Evolutionary conservation across 1,284 basidiomycete genomes (phyloP).

Genomic region (Ceratobasidium sp.): DNA sequence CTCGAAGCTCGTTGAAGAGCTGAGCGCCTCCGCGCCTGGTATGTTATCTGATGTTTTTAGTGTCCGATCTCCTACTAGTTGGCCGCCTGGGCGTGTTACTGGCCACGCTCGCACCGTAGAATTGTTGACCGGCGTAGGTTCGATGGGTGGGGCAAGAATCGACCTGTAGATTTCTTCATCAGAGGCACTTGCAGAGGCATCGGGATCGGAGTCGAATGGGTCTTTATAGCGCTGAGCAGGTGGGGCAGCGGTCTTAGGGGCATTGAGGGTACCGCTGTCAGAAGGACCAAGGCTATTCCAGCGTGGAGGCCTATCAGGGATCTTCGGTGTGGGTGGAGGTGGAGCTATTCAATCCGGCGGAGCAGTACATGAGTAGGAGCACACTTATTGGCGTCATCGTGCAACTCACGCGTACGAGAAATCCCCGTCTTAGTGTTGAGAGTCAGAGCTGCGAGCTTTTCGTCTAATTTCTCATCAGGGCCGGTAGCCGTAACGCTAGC

Average conservation of each 20-base stretch:
- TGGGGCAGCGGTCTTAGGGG: not conserved
- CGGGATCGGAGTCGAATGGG: slow-evolving; percentile 56
- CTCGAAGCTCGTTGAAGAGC: slow-evolving; percentile 37
- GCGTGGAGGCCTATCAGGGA: slow-evolving; percentile 57
- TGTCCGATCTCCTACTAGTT: not conserved
- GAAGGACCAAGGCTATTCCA: not conserved
- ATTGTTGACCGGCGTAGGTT: slow-evolving; percentile 50
- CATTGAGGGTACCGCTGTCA: not conserved
- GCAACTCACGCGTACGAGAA: slow-evolving; percentile 54
- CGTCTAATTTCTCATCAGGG: slow-evolving; percentile 73
- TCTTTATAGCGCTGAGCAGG: slow-evolving; percentile 17
- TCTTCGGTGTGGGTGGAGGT: slow-evolving; percentile 66
- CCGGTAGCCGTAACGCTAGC: slow-evolving; percentile 66
- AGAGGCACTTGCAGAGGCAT: slow-evolving; percentile 77
- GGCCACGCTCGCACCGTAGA: slow-evolving; percentile 31
- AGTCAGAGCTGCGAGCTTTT: slow-evolving; percentile 68
- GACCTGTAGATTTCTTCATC: slow-evolving; percentile 76
- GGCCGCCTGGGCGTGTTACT: slow-evolving; percentile 19
- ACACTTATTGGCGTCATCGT: slow-evolving; percentile 49
- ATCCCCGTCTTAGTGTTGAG: slow-evolving; percentile 44
- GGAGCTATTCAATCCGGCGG: slow-evolving; percentile 58
- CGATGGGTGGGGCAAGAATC: slow-evolving; percentile 67
- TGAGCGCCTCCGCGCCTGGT: slow-evolving; percentile 3
- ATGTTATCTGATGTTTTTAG: not conserved
- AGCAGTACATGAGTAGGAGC: slow-evolving; percentile 45